Evolutionary conservation across 371 early-diverging fungal species (phyloP), one percentile per base, ranked within the genome.

Genomic region (Mucor mucedo): DNA sequence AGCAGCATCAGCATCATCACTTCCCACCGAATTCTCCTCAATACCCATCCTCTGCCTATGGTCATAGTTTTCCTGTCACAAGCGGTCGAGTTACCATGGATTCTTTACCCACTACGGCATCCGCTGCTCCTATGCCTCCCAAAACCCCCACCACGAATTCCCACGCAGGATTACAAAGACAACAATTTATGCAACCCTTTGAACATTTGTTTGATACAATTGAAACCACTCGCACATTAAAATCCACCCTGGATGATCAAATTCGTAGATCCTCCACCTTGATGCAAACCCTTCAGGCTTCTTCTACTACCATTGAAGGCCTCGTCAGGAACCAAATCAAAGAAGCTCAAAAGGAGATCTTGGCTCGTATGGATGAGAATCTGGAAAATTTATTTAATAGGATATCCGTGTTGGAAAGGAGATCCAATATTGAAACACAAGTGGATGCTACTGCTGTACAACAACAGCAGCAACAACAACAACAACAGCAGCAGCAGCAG

Each of bases 281-380:
- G 40, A 83, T 93, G n/a, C 90, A 91, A 62, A 91, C 92, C 2
- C 73, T 93, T 30, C 90, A 90, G 66, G 81, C 88, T 5, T 84
- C 87, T 2, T 86, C 87, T 3, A 83, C 85, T 11, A 91, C 91
- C 75, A 87, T 93, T 57, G 93, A 93, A 65, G 85, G 85, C 3
- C 75, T 93, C 47, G 88, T 92, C 16, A 80, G 90, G 9, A 80
- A 78, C 10, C 91, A 91, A 61, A 85, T 91, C 66, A 80, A 90
- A 40, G 92, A 93, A 64, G 82, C 89, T 71, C 89, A 91, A 68
- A 80, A 78, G 64, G 88, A 86, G 33, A 67, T 80, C 11, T 67
- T 84, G 63, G 71, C 63, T 7, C 55, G 60, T 45, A 68, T 76
- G 66, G 83, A 80, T 42, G 68, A 55, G 33, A 63, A 35, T 39